These are phyloP conservation scores for Erythrophleum fordii DNA, from an alignment of 306 rosid genomes.

Conservation along the genomic window DNA sequence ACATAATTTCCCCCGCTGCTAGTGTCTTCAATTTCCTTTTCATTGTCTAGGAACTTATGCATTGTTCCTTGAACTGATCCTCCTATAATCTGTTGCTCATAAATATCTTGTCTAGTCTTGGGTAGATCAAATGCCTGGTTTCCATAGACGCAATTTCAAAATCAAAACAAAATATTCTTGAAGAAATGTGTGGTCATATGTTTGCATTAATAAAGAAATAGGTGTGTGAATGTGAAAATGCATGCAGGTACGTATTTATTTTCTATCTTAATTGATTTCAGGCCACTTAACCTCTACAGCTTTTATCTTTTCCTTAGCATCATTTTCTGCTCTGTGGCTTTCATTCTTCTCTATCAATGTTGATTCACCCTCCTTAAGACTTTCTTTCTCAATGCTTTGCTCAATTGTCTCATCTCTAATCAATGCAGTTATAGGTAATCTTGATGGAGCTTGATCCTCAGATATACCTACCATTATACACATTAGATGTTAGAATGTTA, in stretches of 20 bases:
- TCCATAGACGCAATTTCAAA: slow-evolving; percentile 22
- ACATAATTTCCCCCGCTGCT: slow-evolving; percentile 18
- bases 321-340: slow-evolving; percentile 28
- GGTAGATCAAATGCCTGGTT: slow-evolving; percentile 41
- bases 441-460: slow-evolving; percentile 22
- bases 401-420: slow-evolving; percentile 12
- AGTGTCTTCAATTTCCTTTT: slow-evolving; percentile 32
- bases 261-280: neutral
- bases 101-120: slow-evolving; percentile 10
- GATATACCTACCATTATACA: slow-evolving; percentile 25
- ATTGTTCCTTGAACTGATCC: slow-evolving; percentile 28
- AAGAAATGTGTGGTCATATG: neutral
- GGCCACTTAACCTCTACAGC: slow-evolving; percentile 37
- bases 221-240: slow-evolving; percentile 4
- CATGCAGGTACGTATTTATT: neutral
- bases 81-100: slow-evolving; percentile 18
- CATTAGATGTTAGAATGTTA: slow-evolving; percentile 28
- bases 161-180: neutral
- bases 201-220: neutral
- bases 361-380: slow-evolving; percentile 32
- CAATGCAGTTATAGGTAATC: neutral
- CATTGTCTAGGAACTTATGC: slow-evolving; percentile 8
- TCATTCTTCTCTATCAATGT: slow-evolving; percentile 28
- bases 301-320: neutral
- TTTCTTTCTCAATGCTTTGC: slow-evolving; percentile 26